A percentile compares a stretch with the other conserved stretches of the same genome.
Evolutionary conservation across 2,329 filamentous ascomycete species (phyloP).

Genomic region (Exophiala spinifera): DNA sequence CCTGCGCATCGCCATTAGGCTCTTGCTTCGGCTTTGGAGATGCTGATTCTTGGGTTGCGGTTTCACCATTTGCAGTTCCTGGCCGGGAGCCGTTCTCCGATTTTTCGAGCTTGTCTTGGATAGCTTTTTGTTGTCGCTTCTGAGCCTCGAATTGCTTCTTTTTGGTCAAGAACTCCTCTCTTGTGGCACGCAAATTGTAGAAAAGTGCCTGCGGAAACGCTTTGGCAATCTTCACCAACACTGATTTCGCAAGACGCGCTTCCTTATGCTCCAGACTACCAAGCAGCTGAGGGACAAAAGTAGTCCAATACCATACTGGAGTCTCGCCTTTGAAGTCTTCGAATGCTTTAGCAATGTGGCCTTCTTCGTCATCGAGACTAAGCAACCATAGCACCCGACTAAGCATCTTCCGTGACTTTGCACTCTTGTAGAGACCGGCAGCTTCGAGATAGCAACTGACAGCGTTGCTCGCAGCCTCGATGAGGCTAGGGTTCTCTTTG

Average conservation of each 20-base stretch:
- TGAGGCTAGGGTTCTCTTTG: slow-evolving; percentile 80
- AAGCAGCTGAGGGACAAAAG: slow-evolving; percentile 93
- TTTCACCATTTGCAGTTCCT: slow-evolving; percentile 45
- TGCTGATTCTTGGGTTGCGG: slow-evolving; percentile 31
- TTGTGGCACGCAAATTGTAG: slow-evolving; percentile 87
- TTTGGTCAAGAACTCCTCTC: slow-evolving; percentile 89
- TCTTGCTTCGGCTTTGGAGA: slow-evolving; percentile 53
- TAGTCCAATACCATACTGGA: slow-evolving; percentile 99
- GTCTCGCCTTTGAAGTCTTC: slow-evolving; percentile 97
- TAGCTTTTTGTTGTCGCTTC: slow-evolving; percentile 18
- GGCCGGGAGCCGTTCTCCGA: slow-evolving; percentile 34
- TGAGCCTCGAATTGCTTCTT: slow-evolving; percentile 59
- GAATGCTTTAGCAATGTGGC: slow-evolving; percentile 78
- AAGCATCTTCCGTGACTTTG: slow-evolving; percentile 90
- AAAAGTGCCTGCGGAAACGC: slow-evolving; percentile 93
- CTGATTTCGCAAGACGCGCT: slow-evolving; percentile 76
- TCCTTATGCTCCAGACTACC: slow-evolving; percentile 90
- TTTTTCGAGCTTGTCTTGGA: slow-evolving; percentile 15
- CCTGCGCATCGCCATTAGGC: slow-evolving; percentile 48
- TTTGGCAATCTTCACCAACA: slow-evolving; percentile 91
- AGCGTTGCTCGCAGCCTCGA: slow-evolving; percentile 82
- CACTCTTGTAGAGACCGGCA: slow-evolving; percentile 92
- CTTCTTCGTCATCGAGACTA: slow-evolving; percentile 85
- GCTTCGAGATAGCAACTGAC: slow-evolving; percentile 96
- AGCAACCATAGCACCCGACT: slow-evolving; percentile 93